Base-by-base conservation (phyloP, 495 filamentous ascomycete species). In the Penicillium cosmopolitanum region DNA sequence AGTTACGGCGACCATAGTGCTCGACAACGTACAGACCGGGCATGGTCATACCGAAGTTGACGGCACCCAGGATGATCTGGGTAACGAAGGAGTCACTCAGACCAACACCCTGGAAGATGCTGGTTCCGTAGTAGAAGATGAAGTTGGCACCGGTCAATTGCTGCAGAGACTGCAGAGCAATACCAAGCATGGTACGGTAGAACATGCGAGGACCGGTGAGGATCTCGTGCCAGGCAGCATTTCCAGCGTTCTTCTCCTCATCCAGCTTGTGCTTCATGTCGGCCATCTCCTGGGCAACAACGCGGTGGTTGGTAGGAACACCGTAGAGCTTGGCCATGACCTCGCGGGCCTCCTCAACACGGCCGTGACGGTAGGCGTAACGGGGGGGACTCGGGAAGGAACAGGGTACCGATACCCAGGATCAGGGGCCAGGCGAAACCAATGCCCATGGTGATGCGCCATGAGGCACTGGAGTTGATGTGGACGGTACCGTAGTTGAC, bases 51-150 rank as follows among this genome's bases (percentile, higher is more conserved):
- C 68, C 80, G 36, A 92, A 86, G 74, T 93, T 93, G 72, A 93
- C 88, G 18, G 80, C 82, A 55, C 86, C 87, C 2, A 91, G 80
- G 55, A 92, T 91, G 62, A 93, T 89, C 60, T 86, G 84, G 23
- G 88, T 91, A 25, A 89, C 75, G 74, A 85, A 91, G 61, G 80
- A 82, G 74, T 92, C 85, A 57, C 71, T 77, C 38, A 93, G 76
- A 68, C 88, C 89, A 3, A 88, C 85, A 35, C 87, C 83, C 23
- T 76, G 63, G 76, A 93, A 93, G 74, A 89, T 86, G 52, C 77
- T 84, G 61, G 88, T 89, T 48, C 89, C 88, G 70, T 90, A 93
- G 76, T 92, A 92, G 78, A 93, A 92, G 74, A 91, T 87, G 77
- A 89, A 93, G 73, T 92, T 92, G 58, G 86, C 88, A 51, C 87